phyloP scores from a whole-genome alignment of 129 eudicot genomes.

The Silybum marianum region DNA sequence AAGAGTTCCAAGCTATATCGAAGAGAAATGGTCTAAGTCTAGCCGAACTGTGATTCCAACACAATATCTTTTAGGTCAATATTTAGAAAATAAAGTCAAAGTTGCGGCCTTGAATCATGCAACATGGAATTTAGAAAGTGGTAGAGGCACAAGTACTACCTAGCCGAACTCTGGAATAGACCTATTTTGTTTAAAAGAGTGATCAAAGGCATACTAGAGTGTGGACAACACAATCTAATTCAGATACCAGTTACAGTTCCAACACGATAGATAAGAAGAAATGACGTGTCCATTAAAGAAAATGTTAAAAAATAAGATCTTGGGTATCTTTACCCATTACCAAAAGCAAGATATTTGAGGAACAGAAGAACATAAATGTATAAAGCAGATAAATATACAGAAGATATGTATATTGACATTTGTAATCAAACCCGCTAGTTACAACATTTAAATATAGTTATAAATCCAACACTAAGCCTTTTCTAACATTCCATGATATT shows the following conservation, averaged over 20 bases:
- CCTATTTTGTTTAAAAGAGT: background rate
- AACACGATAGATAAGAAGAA: background rate
- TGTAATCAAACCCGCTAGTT: background rate
- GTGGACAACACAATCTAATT: slow-evolving; percentile 11
- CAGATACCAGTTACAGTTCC: background rate
- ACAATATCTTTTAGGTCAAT: background rate
- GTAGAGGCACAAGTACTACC: background rate
- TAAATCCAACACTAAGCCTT: background rate
- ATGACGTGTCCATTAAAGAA: background rate
- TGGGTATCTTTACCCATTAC: slow-evolving; percentile 28
- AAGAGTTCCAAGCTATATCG: background rate
- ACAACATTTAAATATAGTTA: background rate
- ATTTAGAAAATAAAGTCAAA: background rate
- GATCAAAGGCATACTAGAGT: slow-evolving; percentile 13
- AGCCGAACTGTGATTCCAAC: background rate
- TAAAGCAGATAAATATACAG: slow-evolving; percentile 27
- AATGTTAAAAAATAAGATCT: slow-evolving; percentile 12
- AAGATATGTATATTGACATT: slow-evolving; percentile 14
- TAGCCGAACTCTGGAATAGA: background rate
- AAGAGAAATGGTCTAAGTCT: background rate
- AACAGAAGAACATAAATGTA: slow-evolving; percentile 5
- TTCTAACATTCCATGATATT: background rate
- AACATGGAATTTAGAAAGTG: background rate
- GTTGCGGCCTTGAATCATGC: slow-evolving; percentile 5
- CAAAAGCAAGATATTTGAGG: slow-evolving; percentile 42